Conservation (phyloP, 2,329 filamentous ascomycete species). For the Cladobotryum mycophilum region DNA sequence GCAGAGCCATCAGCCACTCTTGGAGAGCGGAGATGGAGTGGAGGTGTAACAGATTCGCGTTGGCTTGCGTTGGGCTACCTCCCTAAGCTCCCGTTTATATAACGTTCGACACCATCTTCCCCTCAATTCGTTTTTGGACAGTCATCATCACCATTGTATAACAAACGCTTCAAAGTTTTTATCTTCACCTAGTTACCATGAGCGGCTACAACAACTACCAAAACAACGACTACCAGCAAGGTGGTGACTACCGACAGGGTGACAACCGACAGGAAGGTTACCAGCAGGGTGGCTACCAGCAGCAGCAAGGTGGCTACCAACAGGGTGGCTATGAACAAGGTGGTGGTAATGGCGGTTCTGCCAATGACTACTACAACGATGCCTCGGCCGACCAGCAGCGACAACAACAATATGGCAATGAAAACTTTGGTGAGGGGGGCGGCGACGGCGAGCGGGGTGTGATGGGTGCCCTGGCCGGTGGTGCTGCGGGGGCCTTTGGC, state of each 20-base stretch:
- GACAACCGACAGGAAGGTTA: background rate
- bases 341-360: background rate
- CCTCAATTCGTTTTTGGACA: background rate
- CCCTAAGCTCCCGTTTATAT: background rate
- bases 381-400: constrained; percentile 4
- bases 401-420: constrained; percentile 2
- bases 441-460: constrained; percentile 35
- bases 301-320: background rate
- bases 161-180: background rate
- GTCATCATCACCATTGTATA: background rate
- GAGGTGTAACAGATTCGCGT: background rate
- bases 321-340: background rate
- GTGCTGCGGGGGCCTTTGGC: constrained; percentile 34
- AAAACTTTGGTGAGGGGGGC: constrained; percentile 16
- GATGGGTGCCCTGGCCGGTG: constrained; percentile 34
- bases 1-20: constrained; percentile 10
- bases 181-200: background rate
- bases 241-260: no score
- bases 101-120: background rate
- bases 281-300: background rate
- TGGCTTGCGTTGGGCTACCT: background rate
- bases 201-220: constrained; percentile 10
- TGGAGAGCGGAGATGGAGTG: constrained; percentile 5
- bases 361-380: constrained; percentile 5
- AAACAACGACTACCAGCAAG: background rate